Evolutionary conservation across 2,329 filamentous ascomycete species (phyloP).

Genomic region (Alternaria panax): DNA sequence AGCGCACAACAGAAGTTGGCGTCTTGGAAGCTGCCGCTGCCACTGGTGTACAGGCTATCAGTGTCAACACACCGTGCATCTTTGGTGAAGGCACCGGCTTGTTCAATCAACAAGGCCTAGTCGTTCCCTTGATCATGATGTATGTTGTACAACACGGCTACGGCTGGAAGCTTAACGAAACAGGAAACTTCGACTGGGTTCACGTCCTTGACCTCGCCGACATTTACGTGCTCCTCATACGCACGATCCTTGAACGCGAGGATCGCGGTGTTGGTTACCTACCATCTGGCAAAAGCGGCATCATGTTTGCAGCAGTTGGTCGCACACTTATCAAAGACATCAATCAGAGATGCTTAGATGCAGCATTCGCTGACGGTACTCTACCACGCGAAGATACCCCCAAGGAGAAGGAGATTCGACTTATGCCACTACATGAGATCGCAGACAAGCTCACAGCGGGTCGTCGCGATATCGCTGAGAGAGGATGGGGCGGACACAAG

Average conservation of each 20-base stretch:
- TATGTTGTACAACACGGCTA: conserved; percentile 27
- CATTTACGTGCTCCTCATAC: conserved; percentile 21
- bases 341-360: conserved; percentile 19
- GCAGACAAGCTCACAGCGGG: conserved; percentile 23
- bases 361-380: conserved; percentile 22
- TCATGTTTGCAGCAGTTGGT: conserved; percentile 22
- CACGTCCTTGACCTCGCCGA: conserved; percentile 26
- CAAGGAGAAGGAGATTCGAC: conserved; percentile 20
- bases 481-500: conserved; percentile 24
- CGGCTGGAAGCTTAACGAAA: conserved; percentile 28
- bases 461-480: conserved; percentile 17
- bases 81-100: conserved; percentile 27
- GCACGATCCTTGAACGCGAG: conserved; percentile 22
- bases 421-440: conserved; percentile 19
- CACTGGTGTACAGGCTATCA: conserved; percentile 22
- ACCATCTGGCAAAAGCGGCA: conserved; percentile 19
- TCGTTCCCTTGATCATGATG: conserved; percentile 21
- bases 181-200: conserved; percentile 29
- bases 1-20: conserved; percentile 23
- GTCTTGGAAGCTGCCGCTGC: conserved; percentile 16
- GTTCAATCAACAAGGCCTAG: conserved; percentile 22
- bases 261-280: conserved; percentile 24
- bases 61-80: conserved; percentile 23
- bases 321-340: conserved; percentile 22
- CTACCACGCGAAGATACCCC: conserved; percentile 23